Evolutionary conservation across 129 eudicot genomes (phyloP).

Genomic region (Heracleum sosnowskyi): DNA sequence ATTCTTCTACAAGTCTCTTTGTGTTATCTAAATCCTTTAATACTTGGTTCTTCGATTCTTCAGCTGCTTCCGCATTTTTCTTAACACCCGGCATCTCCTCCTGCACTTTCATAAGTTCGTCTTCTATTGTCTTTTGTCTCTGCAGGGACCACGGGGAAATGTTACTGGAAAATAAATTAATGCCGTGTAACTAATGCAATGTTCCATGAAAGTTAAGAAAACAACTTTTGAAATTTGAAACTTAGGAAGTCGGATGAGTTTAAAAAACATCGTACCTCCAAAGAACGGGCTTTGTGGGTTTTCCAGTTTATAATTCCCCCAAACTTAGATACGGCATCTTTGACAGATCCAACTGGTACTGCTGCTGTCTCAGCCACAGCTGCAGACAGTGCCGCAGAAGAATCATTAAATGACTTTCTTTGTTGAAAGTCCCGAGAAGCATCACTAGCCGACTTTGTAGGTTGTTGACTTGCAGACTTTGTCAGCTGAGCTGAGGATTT

Average conservation of each 20-base stretch:
- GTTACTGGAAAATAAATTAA: not conserved
- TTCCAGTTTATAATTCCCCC: conserved; percentile 62
- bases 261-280: conserved; percentile 14
- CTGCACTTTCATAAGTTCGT: conserved; percentile 68
- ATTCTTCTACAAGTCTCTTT: conserved; percentile 72
- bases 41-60: conserved; percentile 54
- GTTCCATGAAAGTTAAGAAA: not conserved
- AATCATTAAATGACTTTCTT: not conserved
- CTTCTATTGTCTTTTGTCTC: conserved; percentile 71
- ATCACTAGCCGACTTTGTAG: not conserved
- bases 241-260: not conserved
- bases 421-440: not conserved
- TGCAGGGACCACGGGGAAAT: conserved; percentile 20
- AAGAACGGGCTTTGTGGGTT: conserved; percentile 37
- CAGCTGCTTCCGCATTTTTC: conserved; percentile 62
- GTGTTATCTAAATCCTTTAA: conserved; percentile 75
- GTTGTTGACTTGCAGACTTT: not conserved
- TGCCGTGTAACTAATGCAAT: not conserved
- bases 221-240: not conserved
- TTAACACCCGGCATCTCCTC: conserved; percentile 70
- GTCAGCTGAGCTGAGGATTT: not conserved
- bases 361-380: conserved; percentile 28
- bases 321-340: conserved; percentile 60
- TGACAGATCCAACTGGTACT: conserved; percentile 55
- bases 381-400: not conserved